Conservation (phyloP, 2,329 filamentous ascomycete genomes). For the Clonostachys chloroleuca region DNA sequence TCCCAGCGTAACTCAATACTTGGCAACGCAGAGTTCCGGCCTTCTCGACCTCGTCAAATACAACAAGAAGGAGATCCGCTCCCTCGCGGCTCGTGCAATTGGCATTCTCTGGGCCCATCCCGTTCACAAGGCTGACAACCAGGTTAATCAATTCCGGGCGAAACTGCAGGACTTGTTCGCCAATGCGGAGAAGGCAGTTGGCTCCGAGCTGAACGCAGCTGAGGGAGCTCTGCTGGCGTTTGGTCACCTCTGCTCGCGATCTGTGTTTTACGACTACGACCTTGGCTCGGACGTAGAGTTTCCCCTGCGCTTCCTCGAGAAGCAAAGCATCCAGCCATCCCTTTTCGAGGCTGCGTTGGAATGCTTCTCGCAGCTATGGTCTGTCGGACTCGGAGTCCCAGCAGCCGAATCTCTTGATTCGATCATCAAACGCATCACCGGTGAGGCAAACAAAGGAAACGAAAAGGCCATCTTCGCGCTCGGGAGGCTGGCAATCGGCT, state of each 20-base stretch:
- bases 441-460: conserved; percentile 73
- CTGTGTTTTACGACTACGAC: conserved; percentile 31
- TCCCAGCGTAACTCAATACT: conserved; percentile 9
- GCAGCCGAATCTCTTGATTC: conserved; percentile 13
- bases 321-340: conserved; percentile 19
- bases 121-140: conserved; percentile 17
- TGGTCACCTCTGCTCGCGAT: conserved; percentile 36
- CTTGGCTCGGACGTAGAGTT: conserved; percentile 10
- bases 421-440: conserved; percentile 42
- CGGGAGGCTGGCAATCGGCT: conserved; percentile 68
- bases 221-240: conserved; percentile 43
- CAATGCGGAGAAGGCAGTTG: conserved; percentile 8
- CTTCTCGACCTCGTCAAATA: conserved; percentile 61
- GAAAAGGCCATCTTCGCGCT: conserved; percentile 79
- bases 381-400: conserved; percentile 31
- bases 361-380: conserved; percentile 40
- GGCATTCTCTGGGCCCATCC: conserved; percentile 74
- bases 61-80: conserved; percentile 66
- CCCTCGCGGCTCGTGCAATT: conserved; percentile 63
- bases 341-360: conserved; percentile 40
- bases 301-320: conserved; percentile 22
- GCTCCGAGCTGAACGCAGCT: conserved; percentile 35
- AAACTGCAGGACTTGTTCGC: neutral
- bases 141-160: conserved; percentile 17
- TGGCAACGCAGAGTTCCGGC: conserved; percentile 42